Evolutionary conservation across 495 filamentous ascomycete species (phyloP), one percentile per base, ranked within the genome.

Genomic region (Xylaria venustula): DNA sequence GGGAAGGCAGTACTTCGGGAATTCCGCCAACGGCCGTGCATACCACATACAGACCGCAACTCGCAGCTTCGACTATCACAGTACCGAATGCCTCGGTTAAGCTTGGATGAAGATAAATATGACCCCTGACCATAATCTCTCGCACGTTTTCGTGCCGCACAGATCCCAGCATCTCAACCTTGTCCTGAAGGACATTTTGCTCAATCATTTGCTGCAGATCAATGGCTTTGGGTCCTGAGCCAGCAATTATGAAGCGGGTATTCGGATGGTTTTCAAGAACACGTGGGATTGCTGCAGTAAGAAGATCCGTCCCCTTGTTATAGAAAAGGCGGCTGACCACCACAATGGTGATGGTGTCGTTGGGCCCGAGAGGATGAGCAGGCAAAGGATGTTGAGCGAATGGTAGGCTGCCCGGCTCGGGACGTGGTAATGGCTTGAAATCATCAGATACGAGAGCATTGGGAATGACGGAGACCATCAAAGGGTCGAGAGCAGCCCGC

Each of bases 141-240:
- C 94, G 87, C 1, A 98, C 94, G 64, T 98, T 92, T 70, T 98
- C 95, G 71, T 98, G 94, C 19, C 94, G 87, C 23, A 98, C 85
- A 5, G 93, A 85, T 15, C 94, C 94, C 14, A 98, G 81, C 80
- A 98, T 87, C 66, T 94, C 90, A 6, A 98, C 91, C 34, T 90
- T 87, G 73, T 96, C 93, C 69, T 98, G 95, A 11, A 97, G 78
- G n/a, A 97, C 91, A 67, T 93, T 91, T 49, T 90, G 86, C 78
- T 98, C 94, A 12, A 98, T 81, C 91, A 97, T 98, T 67, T 98
- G 94, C 70, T 98, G 93, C 1, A 98, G 76, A 73, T 98, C 94
- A 63, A 98, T 98, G 17, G 93, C 91, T 75, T 98, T 97, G 19
- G 94, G 94, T 0, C 94, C 94, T 4, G 90, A 93, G 6, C 94